A percentile compares a stretch with the other conserved stretches of the same genome.
Conservation (phyloP, 345 rosid species). For the Rhodomyrtus tomentosa region DNA sequence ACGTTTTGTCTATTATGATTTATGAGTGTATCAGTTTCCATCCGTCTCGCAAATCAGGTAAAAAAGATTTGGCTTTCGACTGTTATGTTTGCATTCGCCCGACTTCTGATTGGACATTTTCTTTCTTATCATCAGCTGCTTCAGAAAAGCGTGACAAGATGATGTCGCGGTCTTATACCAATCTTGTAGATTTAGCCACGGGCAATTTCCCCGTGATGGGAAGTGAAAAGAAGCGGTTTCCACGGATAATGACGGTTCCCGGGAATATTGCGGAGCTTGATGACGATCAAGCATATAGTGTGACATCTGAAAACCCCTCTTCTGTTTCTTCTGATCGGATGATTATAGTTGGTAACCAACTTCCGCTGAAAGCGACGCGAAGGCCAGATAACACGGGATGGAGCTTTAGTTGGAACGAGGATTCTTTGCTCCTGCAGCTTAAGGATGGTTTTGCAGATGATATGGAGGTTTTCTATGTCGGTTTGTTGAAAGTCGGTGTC, state of each 20-base stretch:
- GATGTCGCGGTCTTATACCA: constrained; percentile 46
- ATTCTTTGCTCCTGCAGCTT: constrained; percentile 22
- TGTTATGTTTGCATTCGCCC: not conserved
- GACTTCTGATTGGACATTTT: not conserved
- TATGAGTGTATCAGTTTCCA: not conserved
- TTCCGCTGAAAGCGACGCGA: constrained; percentile 27
- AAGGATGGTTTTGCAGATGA: constrained; percentile 27
- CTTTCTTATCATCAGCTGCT: not conserved
- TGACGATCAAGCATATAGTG: constrained; percentile 26
- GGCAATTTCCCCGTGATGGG: constrained; percentile 38
- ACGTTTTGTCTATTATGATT: not conserved
- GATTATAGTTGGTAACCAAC: constrained; percentile 28
- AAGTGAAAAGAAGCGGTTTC: constrained; percentile 23
- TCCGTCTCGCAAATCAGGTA: not conserved
- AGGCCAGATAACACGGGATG: constrained; percentile 11
- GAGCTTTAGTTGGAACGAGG: constrained; percentile 31
- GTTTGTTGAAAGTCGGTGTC: constrained; percentile 21
- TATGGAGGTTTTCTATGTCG: constrained; percentile 25
- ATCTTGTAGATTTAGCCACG: constrained; percentile 41
- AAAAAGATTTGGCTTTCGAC: not conserved
- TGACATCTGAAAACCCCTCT: constrained; percentile 26
- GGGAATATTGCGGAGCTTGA: constrained; percentile 34
- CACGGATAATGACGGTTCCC: constrained; percentile 34
- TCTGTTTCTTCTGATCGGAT: constrained; percentile 15
- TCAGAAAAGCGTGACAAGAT: constrained; percentile 8